phyloP scores from a whole-genome alignment of 2,329 filamentous ascomycete genomes.

The Trichoderma asperellum region DNA sequence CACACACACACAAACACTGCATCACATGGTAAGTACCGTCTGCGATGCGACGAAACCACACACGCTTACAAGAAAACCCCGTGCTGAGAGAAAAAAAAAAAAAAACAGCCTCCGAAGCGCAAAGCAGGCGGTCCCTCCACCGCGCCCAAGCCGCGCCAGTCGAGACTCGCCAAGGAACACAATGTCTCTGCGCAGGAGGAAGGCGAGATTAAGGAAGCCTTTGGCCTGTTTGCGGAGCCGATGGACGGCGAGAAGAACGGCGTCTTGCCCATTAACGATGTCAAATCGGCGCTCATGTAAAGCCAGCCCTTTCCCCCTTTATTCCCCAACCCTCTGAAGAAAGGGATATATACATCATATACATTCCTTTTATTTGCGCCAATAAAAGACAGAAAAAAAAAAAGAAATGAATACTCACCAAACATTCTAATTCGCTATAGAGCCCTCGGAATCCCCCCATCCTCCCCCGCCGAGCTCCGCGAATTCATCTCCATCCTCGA shows the following conservation, averaged over 20 bases:
- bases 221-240: conserved; percentile 76
- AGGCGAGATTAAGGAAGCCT: conserved; percentile 88
- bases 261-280: conserved; percentile 68
- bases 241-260: conserved; percentile 73
- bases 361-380: background rate
- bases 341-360: background rate
- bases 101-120: conserved; percentile 56
- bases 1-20: no score
- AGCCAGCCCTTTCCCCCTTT: conserved; percentile 33
- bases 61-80: background rate
- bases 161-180: conserved; percentile 91
- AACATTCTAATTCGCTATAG: conserved; percentile 53
- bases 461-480: conserved; percentile 65
- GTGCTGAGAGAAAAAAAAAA: background rate
- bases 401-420: background rate
- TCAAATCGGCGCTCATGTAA: conserved; percentile 74
- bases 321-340: background rate
- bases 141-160: conserved; percentile 60
- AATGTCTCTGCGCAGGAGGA: conserved; percentile 84
- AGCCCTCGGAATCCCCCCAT: conserved; percentile 77
- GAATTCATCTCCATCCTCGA: conserved; percentile 83
- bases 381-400: background rate
- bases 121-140: conserved; percentile 44
- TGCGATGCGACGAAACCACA: background rate
- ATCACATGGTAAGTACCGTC: conserved; percentile 1